Evolutionary conservation across 768 basidiomycete species (phyloP), one percentile per base, ranked within the genome.

Genomic region (Rossbeevera mucosa): DNA sequence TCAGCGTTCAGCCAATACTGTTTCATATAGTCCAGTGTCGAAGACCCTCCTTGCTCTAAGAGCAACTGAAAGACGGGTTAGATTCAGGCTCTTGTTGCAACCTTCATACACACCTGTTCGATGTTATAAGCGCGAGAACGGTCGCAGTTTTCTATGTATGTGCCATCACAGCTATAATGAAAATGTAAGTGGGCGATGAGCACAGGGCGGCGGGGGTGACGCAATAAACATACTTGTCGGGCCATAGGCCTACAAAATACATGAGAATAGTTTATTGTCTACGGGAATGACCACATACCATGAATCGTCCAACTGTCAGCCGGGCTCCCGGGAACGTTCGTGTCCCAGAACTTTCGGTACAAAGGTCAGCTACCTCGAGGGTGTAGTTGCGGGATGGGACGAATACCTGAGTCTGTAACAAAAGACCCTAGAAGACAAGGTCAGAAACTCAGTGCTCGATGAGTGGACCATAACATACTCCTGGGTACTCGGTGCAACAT

Each of bases 221-320:
- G 21, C 7, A 48, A 20, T 3, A 9, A 43, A 65, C 76, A 44
- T 56, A 82, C 80, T 80, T 70, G 60, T 84, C 83, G 1, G 84
- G 82, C 85, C 85, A 87, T 29, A 86, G 72, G 52, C 85, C 83
- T 80, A 54, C 28, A 25, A 50, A 18, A 20, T n/a, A 29, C 58
- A 41, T 59, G 9, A 61, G 44, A 20, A 50, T 6, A 22, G 14
- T 5, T 13, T 1, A 22, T 28, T 18, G 14, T 26, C 28, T 28
- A 25, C 3, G 26, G 3, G 3, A 25, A 6, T 14, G 36, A 20
- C 40, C n/a, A 61, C 75, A 25, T 50, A 82, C 86, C 85, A 51
- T 87, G 86, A 46, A 88, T 82, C 0, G 86, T 89, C 86, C 87
- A 90, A 62, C 81, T 83, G 59, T 86, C 63, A 11, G 59, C 59